Evolutionary conservation across 139 green algal genomes (phyloP).

Genomic region (Zygnema circumcarinatum): DNA sequence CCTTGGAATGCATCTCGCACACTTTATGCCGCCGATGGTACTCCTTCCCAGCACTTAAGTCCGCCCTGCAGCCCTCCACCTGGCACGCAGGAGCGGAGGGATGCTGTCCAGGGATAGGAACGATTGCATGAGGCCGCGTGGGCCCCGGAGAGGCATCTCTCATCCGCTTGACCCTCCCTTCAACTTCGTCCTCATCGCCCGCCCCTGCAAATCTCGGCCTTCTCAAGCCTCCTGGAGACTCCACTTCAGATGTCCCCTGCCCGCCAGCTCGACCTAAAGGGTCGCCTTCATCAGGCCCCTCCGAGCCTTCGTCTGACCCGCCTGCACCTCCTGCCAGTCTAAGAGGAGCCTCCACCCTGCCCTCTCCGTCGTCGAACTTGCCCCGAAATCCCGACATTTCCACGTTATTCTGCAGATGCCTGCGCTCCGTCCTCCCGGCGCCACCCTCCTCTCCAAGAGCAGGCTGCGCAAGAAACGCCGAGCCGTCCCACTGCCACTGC

Average conservation of each 20-base stretch:
- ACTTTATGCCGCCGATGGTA: conserved; percentile 42
- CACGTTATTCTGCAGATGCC: not conserved
- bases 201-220: not conserved
- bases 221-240: not conserved
- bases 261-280: not conserved
- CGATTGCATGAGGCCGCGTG: not conserved
- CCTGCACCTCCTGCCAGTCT: not conserved
- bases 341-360: not conserved
- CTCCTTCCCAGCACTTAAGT: conserved; percentile 33
- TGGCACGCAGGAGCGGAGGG: conserved; percentile 37
- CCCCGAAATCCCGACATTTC: not conserved
- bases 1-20: conserved; percentile 44
- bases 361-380: not conserved
- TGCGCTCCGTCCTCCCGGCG: not conserved
- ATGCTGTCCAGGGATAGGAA: not conserved
- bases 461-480: not conserved
- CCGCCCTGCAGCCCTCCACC: conserved; percentile 41
- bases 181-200: not conserved
- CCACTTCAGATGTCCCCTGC: not conserved
- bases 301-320: not conserved
- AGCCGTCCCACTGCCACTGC: not conserved
- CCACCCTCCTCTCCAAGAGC: not conserved
- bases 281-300: not conserved
- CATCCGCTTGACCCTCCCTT: not conserved
- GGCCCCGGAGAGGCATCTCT: not conserved